Conservation (phyloP, 1,284 basidiomycete species). For the Cryptococcus jaspeensis region DNA sequence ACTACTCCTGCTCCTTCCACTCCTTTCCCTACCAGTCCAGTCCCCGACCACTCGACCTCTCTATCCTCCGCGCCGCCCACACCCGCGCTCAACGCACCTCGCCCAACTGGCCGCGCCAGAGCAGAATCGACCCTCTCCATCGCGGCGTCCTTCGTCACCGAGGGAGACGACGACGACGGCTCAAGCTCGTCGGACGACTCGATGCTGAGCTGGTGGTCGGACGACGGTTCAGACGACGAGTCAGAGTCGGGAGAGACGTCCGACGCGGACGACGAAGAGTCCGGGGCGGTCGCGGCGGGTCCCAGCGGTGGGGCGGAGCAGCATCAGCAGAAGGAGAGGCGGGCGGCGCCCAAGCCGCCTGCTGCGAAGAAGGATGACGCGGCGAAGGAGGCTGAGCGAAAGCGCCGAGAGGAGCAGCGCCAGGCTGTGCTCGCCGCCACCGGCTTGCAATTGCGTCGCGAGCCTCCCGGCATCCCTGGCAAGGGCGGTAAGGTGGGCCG, state of each 20-base stretch:
- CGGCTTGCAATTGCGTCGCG: constrained; percentile 66
- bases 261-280: constrained; percentile 46
- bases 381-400: constrained; percentile 58
- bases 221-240: constrained; percentile 35
- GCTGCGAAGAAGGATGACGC: constrained; percentile 29
- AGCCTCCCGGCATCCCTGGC: constrained; percentile 44
- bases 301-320: background rate
- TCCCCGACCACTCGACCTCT: no score
- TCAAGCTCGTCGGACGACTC: constrained; percentile 37
- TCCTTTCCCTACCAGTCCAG: no score
- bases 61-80: no score
- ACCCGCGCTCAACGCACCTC: background rate
- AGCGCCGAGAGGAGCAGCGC: constrained; percentile 70
- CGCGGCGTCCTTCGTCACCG: constrained; percentile 12
- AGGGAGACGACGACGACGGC: constrained; percentile 35
- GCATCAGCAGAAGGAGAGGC: constrained; percentile 28
- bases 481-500: constrained; percentile 51
- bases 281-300: background rate
- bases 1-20: no score
- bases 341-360: background rate
- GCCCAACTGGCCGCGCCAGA: constrained; percentile 1
- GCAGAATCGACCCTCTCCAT: constrained; percentile 14
- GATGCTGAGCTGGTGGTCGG: constrained; percentile 44
- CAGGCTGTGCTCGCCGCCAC: constrained; percentile 81
- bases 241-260: constrained; percentile 33